Evolutionary conservation across 106 monocot genomes (phyloP), one percentile per base, ranked within the genome.

Genomic region (Ottelia alismoides): DNA sequence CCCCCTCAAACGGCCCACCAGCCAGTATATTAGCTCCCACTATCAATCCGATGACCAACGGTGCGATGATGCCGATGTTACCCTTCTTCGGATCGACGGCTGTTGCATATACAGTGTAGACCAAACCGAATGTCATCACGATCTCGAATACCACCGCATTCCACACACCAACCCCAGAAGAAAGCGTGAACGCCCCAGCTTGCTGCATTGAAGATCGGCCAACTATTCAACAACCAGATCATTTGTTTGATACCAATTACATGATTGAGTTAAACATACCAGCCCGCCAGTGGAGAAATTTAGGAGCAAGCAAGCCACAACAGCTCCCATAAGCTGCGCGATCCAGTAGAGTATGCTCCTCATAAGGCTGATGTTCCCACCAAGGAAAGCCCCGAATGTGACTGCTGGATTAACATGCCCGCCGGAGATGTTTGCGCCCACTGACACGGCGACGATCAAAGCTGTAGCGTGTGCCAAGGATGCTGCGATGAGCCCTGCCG

Each of bases 321-420:
- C 31, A 24, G 66, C 45, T 46, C 66, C 66, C 23, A 57, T 22
- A 10, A 67, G 25, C 24, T 67, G 66, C 49, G 66, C 56, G 24
- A 67, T 35, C 26, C 66, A 67, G 56, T 57, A 67, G 57, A 67
- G 49, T 7, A 67, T 30, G 30, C 57, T 31, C 18, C 57, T 27
- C 25, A 67, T 29, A 21, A 67, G 45, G 23, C 57, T 67, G 66
- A 67, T 57, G 57, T 67, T 57, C 12, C 66, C 66, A 7, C 66
- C 66, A 10, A 67, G 18, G 57, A 67, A 67, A 32, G 27, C 66
- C 0, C 66, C 66, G 19, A 67, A 50, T 1, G 66, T 67, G 31
- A 67, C 66, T 0, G 66, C 66, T 2, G 66, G 66, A 25, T 67
- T 67, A 24, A 57, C 66, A 25, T 67, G 66, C 47, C 66, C 66